Base-by-base conservation (phyloP, 192 early-diverging fungal genomes). In the Coemansia sp. region DNA sequence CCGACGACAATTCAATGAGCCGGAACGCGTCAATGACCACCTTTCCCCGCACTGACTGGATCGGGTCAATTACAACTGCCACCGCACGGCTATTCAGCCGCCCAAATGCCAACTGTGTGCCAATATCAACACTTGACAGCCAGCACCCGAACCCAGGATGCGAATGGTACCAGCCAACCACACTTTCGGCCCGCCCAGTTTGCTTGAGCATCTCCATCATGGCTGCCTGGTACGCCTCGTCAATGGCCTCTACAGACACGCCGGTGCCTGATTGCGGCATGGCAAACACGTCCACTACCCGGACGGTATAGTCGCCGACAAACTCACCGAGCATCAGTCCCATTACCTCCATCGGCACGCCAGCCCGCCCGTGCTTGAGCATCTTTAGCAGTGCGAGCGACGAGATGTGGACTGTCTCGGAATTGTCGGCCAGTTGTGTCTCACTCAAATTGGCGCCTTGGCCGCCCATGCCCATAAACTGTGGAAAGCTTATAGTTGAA, bases 121-220 rank as follows among this genome's bases (percentile, higher is more conserved):
- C 96, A 55, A 98, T 91, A 83, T 99, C 98, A 10, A 98, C 96
- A 70, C 93, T 96, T n/a, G 96, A 98, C 25, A 99, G 85, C 98
- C 98, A 99, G 86, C 98, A 99, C 47, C 98, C 96, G 65, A 99
- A 99, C 53, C 98, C 98, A 32, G 98, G 96, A 84, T 99, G 98
- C 63, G 98, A 99, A 82, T 99, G 98, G 76, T 99, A 99, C 96
- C 98, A 99, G n/a, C 98, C 98, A 23, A 99, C 98, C 14, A 99
- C 98, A 83, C 94, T 95, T 81, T 99, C 96, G 19, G 92, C 91
- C 85, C 97, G 84, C 63, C 97, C 96, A 48, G 98, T 99, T 63
- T 99, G 98, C 85, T 96, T 98, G 58, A 99, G 82, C 96, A 98
- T 97, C 58, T 99, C 98, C 88, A 97, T 84, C 98, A 99, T 99